phyloP scores from a whole-genome alignment of 257 asterid genomes.

The Solanum ossicruentum region DNA sequence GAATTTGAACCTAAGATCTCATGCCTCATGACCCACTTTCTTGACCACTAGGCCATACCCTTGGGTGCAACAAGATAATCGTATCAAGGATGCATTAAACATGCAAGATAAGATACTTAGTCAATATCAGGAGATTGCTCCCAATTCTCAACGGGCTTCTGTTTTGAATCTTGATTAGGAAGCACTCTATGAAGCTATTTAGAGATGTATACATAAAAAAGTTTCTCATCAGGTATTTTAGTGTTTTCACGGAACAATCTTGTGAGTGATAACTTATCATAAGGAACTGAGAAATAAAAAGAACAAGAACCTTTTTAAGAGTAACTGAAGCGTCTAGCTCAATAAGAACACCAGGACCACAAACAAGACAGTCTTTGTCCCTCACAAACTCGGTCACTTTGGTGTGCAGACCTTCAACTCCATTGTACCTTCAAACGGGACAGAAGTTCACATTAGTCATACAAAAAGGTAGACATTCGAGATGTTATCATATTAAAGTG shows the following conservation, averaged over 20 bases:
- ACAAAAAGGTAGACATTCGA: background rate
- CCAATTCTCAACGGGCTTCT: background rate
- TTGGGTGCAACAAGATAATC: background rate
- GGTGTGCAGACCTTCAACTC: slow-evolving; percentile 92
- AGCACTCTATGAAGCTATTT: background rate
- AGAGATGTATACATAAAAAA: background rate
- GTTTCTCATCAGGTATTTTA: background rate
- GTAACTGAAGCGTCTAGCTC: slow-evolving; percentile 73
- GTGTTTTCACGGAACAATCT: background rate
- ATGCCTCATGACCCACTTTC: background rate
- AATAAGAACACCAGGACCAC: slow-evolving; percentile 96
- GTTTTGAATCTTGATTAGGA: background rate
- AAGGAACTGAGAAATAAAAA: background rate
- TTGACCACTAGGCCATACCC: background rate
- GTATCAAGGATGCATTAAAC: background rate
- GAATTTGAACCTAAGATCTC: background rate
- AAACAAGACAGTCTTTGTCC: slow-evolving; percentile 81
- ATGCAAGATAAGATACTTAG: background rate
- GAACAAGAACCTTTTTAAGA: slow-evolving; percentile 50
- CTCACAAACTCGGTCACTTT: slow-evolving; percentile 80
- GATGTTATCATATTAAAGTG: background rate
- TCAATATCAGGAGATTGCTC: background rate
- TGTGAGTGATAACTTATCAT: background rate
- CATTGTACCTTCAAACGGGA: slow-evolving; percentile 53
- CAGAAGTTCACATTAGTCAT: background rate